Percentiles rank a stretch among this genome's conserved stretches.
phyloP scores from a whole-genome alignment of 805 yeast genomes.

The Blastobotrys robertii region DNA sequence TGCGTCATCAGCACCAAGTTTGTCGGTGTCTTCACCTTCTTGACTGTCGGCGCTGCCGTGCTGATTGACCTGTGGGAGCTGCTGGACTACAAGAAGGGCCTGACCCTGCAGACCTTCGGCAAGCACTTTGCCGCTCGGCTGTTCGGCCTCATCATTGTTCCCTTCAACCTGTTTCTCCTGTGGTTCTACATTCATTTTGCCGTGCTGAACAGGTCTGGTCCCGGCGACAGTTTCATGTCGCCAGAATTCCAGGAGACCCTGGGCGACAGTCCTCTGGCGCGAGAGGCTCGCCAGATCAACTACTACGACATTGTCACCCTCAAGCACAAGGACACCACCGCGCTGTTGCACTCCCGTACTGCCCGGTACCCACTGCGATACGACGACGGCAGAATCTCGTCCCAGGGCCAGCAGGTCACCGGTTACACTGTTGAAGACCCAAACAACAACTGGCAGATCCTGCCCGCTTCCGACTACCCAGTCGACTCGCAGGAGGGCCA shows the following conservation, averaged over 20 bases:
- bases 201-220: slow-evolving; percentile 76
- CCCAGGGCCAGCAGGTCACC: slow-evolving; percentile 92
- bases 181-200: slow-evolving; percentile 92
- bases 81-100: slow-evolving; percentile 61
- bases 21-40: slow-evolving; percentile 88
- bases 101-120: slow-evolving; percentile 39
- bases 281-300: slow-evolving; percentile 59
- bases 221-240: slow-evolving; percentile 95
- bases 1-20: slow-evolving; percentile 93
- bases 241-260: slow-evolving; percentile 89
- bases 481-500: slow-evolving; percentile 31
- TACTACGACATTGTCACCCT: slow-evolving; percentile 70
- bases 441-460: slow-evolving; percentile 79
- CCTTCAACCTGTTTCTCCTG: slow-evolving; percentile 68
- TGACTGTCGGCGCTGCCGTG: slow-evolving; percentile 82
- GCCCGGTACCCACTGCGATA: slow-evolving; percentile 78
- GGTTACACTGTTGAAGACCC: slow-evolving; percentile 41
- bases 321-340: slow-evolving; percentile 69
- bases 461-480: slow-evolving; percentile 48
- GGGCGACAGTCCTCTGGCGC: slow-evolving; percentile 70
- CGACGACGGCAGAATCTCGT: slow-evolving; percentile 91
- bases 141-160: slow-evolving; percentile 62
- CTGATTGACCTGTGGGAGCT: slow-evolving; percentile 79
- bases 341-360: slow-evolving; percentile 74
- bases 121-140: slow-evolving; percentile 72